phyloP scores from a whole-genome alignment of 169 alveolate species.

The Eimeria praecox region DNA sequence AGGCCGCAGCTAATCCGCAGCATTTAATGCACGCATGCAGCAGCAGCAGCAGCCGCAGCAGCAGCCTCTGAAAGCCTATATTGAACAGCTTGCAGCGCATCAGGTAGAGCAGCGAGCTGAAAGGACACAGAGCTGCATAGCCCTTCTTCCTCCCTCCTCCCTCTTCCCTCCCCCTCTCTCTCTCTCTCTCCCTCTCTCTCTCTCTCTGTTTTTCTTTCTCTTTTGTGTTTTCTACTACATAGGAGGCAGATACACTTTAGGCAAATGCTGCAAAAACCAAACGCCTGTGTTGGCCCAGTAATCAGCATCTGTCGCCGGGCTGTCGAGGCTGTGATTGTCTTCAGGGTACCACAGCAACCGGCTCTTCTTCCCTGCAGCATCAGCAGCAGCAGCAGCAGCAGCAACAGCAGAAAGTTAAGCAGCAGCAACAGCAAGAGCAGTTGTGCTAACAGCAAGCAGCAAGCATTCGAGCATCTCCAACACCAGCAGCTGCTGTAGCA shows the following conservation, averaged over 20 bases:
- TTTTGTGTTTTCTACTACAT: not conserved
- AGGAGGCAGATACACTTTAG: not conserved
- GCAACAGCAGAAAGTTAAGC: no score
- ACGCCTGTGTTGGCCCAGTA: constrained; percentile 77
- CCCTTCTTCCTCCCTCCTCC: not conserved
- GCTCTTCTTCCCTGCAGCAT: constrained; percentile 44
- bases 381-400: not conserved
- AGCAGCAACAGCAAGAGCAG: not conserved
- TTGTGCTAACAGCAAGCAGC: no score
- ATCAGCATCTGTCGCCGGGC: constrained; percentile 55
- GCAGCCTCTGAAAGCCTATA: no score
- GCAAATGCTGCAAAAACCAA: constrained; percentile 58
- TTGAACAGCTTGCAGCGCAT: no score
- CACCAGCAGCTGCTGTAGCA: not conserved
- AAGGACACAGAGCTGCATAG: no score
- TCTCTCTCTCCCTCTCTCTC: no score
- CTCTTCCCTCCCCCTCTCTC: not conserved
- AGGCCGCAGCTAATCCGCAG: no score
- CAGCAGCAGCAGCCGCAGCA: no score
- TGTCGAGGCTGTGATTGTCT: constrained; percentile 68
- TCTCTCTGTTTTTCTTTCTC: not conserved
- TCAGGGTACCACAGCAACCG: constrained; percentile 75
- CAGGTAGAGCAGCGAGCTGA: no score
- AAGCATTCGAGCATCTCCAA: no score
- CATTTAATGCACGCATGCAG: no score